phyloP scores from a whole-genome alignment of 805 yeast species.

The Kazachstania psychrophila region DNA sequence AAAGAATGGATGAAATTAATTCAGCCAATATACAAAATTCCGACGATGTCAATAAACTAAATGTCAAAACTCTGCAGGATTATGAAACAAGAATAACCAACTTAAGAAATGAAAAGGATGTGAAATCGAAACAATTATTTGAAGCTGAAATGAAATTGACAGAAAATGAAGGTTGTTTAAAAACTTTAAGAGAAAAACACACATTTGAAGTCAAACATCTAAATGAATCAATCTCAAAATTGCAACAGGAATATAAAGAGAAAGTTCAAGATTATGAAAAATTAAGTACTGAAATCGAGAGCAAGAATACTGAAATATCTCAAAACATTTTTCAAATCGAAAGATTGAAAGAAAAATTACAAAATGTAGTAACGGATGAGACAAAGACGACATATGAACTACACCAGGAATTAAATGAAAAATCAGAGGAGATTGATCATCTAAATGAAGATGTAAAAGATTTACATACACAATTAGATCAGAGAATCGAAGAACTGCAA shows the following conservation, averaged over 20 bases:
- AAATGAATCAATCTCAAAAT: not conserved
- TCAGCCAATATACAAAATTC: not conserved
- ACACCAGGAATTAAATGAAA: not conserved
- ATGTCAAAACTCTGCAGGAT: not conserved
- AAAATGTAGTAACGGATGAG: not conserved
- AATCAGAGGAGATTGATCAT: not conserved
- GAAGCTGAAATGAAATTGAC: not conserved
- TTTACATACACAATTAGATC: not conserved
- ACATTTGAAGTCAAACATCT: constrained; percentile 1
- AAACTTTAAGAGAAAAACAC: constrained; percentile 1
- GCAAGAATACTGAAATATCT: constrained; percentile 3
- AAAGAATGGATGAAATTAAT: not conserved
- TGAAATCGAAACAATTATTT: not conserved
- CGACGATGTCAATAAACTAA: not conserved
- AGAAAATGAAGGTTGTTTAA: not conserved
- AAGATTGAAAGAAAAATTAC: not conserved
- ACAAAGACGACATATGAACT: not conserved
- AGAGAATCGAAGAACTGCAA: not conserved
- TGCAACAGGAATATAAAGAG: not conserved
- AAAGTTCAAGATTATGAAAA: too few relatives aligned
- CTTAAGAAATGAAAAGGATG: not conserved
- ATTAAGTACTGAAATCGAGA: not conserved
- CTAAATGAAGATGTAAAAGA: not conserved
- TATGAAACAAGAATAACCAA: not conserved
- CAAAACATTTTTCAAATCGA: constrained; percentile 3